Evolutionary conservation across 805 yeast genomes (phyloP).

Genomic region (Lipomyces sp.): DNA sequence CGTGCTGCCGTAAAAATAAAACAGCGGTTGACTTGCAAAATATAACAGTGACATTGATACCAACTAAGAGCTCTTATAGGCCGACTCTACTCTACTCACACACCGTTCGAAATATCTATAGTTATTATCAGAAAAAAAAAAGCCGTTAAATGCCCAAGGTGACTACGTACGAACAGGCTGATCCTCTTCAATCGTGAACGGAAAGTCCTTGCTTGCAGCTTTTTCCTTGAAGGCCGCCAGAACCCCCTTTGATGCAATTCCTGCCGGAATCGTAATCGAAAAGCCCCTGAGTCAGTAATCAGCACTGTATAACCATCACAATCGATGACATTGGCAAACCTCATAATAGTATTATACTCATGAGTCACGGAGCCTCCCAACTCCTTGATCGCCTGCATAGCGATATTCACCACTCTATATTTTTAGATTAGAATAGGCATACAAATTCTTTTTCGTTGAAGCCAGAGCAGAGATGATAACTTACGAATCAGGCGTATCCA

Average conservation of each 20-base stretch:
- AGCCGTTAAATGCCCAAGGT: background rate
- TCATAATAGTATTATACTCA: constrained; percentile 29
- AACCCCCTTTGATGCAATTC: constrained; percentile 18
- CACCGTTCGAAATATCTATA: background rate
- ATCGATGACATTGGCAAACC: constrained; percentile 13
- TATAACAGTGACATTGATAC: background rate
- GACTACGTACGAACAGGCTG: constrained; percentile 22
- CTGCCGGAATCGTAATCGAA: constrained; percentile 26
- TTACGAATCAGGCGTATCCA: constrained; percentile 33
- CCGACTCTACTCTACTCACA: background rate
- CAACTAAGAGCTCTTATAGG: background rate
- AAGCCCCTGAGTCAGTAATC: constrained; percentile 21
- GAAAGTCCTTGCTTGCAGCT: constrained; percentile 16
- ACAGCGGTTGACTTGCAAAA: background rate
- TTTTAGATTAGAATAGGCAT: background rate
- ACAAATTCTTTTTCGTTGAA: background rate
- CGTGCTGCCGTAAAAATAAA: background rate
- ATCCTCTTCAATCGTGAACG: constrained; percentile 34
- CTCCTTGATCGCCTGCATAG: constrained; percentile 22
- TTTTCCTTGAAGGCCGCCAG: constrained; percentile 17
- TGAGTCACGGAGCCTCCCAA: constrained; percentile 33
- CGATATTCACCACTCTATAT: constrained; percentile 22
- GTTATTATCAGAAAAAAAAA: background rate
- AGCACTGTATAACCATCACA: background rate
- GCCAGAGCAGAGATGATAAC: background rate